phyloP scores from a whole-genome alignment of 331 rosid species.

The Quercus phellos region DNA sequence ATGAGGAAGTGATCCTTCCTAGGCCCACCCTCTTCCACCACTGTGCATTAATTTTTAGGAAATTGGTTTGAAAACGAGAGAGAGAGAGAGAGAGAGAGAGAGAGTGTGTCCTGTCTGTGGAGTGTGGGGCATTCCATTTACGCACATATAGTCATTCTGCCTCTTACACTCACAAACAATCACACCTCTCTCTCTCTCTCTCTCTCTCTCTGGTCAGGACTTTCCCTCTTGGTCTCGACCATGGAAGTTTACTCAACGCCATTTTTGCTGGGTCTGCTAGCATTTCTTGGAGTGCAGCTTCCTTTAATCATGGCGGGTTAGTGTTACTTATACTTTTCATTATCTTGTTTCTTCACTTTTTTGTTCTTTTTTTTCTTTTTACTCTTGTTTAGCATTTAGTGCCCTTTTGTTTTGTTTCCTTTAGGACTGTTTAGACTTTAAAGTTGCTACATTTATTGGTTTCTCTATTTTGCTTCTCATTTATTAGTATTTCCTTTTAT shows the following conservation, averaged over 20 bases:
- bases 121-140: not conserved
- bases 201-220: not conserved
- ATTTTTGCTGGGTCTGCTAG: conserved; percentile 46
- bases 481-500: not conserved
- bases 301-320: conserved; percentile 69
- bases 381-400: not conserved
- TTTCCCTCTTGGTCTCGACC: conserved; percentile 23
- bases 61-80: not conserved
- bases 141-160: not conserved
- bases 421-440: not conserved
- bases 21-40: not conserved
- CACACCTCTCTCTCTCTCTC: conserved; percentile 15
- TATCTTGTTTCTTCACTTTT: conserved; percentile 23
- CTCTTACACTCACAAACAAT: not conserved
- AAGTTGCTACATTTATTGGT: conserved; percentile 7
- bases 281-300: conserved; percentile 58
- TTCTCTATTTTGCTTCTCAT: not conserved
- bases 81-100: not conserved
- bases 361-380: conserved; percentile 2
- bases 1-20: too few species aligned
- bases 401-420: not conserved
- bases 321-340: conserved; percentile 28
- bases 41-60: not conserved
- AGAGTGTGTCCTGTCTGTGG: not conserved
- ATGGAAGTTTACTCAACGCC: conserved; percentile 38